Conservation (phyloP, 805 yeast genomes). For the Candida pseudofarinosa region DNA sequence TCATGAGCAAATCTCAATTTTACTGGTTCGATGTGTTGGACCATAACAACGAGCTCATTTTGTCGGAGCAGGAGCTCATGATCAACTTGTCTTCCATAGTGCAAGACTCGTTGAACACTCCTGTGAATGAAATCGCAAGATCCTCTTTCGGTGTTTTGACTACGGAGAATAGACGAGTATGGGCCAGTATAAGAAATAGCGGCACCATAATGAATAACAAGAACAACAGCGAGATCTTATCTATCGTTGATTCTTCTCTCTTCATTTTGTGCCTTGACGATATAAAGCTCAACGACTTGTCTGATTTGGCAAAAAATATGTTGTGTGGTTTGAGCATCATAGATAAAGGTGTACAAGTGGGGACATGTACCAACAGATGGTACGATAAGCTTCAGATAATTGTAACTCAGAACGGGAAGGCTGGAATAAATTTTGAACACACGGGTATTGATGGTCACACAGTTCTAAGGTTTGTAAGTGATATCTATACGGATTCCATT, state of each 20-base stretch:
- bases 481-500: constrained; percentile 87
- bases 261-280: constrained; percentile 84
- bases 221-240: constrained; percentile 65
- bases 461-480: constrained; percentile 80
- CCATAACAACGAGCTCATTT: constrained; percentile 60
- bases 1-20: constrained; percentile 79
- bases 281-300: constrained; percentile 56
- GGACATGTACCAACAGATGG: constrained; percentile 94
- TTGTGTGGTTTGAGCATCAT: constrained; percentile 79
- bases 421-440: constrained; percentile 90
- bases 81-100: constrained; percentile 73
- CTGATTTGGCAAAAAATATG: constrained; percentile 75
- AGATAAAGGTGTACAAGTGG: constrained; percentile 84
- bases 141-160: constrained; percentile 86
- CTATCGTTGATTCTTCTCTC: constrained; percentile 74
- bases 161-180: constrained; percentile 80
- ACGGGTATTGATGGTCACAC: constrained; percentile 97
- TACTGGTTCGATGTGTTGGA: constrained; percentile 95
- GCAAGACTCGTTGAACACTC: constrained; percentile 59
- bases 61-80: constrained; percentile 71
- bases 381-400: constrained; percentile 88
- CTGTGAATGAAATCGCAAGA: constrained; percentile 58
- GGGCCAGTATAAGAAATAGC: constrained; percentile 73
- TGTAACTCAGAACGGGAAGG: constrained; percentile 83
- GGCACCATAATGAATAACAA: constrained; percentile 37